These are phyloP conservation scores for Aciculoconidium aculeatum DNA, from an alignment of 805 yeast genomes.

Conservation along the genomic window DNA sequence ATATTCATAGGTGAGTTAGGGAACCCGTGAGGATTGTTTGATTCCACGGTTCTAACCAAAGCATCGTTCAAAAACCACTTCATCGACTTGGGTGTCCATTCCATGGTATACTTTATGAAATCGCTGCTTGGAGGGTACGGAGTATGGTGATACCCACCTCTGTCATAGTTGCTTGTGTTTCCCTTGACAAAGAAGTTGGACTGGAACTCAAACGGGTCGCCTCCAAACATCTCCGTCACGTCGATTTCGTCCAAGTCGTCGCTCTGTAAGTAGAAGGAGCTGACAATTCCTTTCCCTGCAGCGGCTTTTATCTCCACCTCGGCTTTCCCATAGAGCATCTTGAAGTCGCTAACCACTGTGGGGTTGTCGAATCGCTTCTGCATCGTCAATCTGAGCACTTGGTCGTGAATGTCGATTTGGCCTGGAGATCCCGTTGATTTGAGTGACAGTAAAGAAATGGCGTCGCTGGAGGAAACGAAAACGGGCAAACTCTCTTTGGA, in stretches of 20 bases:
- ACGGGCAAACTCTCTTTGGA: no score
- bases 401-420: no score
- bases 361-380: conserved; percentile 27
- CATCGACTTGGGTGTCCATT: conserved; percentile 30
- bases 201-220: conserved; percentile 24
- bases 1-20: conserved; percentile 34
- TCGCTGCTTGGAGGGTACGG: conserved; percentile 16
- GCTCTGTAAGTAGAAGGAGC: conserved; percentile 36
- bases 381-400: conserved; percentile 11
- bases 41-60: conserved; percentile 18
- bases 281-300: conserved; percentile 30
- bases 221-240: conserved; percentile 34
- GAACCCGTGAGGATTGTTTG: conserved; percentile 20
- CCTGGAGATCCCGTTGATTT: no score
- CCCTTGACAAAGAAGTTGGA: conserved; percentile 38
- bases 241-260: conserved; percentile 41
- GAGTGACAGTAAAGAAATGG: no score
- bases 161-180: conserved; percentile 26
- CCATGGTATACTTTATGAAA: conserved; percentile 27
- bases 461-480: no score
- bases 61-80: conserved; percentile 26
- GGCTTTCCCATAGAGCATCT: conserved; percentile 31
- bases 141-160: conserved; percentile 29
- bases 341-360: conserved; percentile 21
- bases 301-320: conserved; percentile 31